Evolutionary conservation across 345 rosid species (phyloP), one percentile per base, ranked within the genome.

Genomic region (Laguncularia racemosa): DNA sequence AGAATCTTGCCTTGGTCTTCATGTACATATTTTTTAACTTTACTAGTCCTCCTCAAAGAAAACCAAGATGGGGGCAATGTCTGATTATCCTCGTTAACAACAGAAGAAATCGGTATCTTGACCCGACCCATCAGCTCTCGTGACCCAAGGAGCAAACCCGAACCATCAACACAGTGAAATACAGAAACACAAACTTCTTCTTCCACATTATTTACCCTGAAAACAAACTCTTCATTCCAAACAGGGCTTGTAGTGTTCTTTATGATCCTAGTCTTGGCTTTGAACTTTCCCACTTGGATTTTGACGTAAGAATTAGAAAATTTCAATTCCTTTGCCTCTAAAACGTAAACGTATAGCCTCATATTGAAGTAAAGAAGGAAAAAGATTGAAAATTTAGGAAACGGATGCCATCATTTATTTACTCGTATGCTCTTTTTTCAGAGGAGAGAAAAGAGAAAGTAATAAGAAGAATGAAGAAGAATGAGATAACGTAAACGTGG

Each of bases 221-320:
- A 83, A 48, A 77, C 84, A 40, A 92, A 86, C 78, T 84, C 98
- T 73, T 92, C 89, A 43, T 84, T 78, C 95, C 95, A 88, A 64
- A 77, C 70, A 14, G 95, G 95, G 66, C 66, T 78, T 1, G 21
- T 1, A 28, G 65, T 73, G 21, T 65, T 71, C 57, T 68, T 73
- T 38, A 63, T 57, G 19, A 74, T 55, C 75, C 81, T 78, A 45
- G 93, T 81, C 74, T 83, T 86, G 46, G 82, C 76, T 60, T 80
- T 84, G 67, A 52, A 74, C 71, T 68, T 88, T n/a, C 96, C 93
- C 16, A 83, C 66, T 57, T 70, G 77, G 45, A 92, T 81, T 58
- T 78, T 77, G 51, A 72, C 87, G 71, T 66, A 83, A 12, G 87
- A 68, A 63, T 78, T 82, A 58, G 50, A 48, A 0, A 63, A 81